Evolutionary conservation across 768 basidiomycete genomes (phyloP).

Genomic region (Lyophyllum semitale): DNA sequence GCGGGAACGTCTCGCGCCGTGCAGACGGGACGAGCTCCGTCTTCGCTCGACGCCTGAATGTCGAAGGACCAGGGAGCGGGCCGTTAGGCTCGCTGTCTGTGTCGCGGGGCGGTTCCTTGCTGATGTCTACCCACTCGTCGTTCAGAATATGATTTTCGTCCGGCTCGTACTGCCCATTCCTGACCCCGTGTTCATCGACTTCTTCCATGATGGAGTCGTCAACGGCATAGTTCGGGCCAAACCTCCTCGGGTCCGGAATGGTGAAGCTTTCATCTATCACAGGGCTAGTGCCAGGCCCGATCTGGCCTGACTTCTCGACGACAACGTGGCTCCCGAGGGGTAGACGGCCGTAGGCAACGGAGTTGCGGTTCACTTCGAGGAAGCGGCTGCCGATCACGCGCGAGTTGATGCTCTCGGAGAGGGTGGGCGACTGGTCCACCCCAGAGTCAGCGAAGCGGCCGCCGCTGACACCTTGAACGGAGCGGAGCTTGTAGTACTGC

Average conservation of each 20-base stretch:
- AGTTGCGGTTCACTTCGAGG: constrained; percentile 69
- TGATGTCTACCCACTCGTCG: constrained; percentile 65
- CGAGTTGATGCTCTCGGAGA: constrained; percentile 62
- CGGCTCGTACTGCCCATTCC: constrained; percentile 22
- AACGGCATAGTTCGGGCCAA: constrained; percentile 55
- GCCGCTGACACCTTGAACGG: constrained; percentile 59
- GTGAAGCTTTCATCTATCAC: constrained; percentile 29
- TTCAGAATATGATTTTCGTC: constrained; percentile 27
- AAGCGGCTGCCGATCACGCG: constrained; percentile 70
- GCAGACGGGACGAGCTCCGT: constrained; percentile 33
- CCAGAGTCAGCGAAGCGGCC: constrained; percentile 54
- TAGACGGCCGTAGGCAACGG: constrained; percentile 55
- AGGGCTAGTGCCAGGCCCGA: constrained; percentile 35
- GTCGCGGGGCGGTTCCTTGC: constrained; percentile 43
- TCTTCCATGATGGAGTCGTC: constrained; percentile 31
- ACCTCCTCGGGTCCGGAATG: constrained; percentile 54
- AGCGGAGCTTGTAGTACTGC: constrained; percentile 74
- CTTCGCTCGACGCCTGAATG: constrained; percentile 37
- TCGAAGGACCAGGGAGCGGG: constrained; percentile 36
- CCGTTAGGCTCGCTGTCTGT: constrained; percentile 40
- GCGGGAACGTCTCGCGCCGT: constrained; percentile 66
- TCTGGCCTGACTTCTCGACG: constrained; percentile 51
- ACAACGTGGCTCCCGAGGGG: constrained; percentile 61
- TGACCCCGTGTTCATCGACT: constrained; percentile 39
- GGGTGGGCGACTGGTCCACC: constrained; percentile 41